Conservation (phyloP, 176 grass and related monocot genomes). For the Oryza nivara region DNA sequence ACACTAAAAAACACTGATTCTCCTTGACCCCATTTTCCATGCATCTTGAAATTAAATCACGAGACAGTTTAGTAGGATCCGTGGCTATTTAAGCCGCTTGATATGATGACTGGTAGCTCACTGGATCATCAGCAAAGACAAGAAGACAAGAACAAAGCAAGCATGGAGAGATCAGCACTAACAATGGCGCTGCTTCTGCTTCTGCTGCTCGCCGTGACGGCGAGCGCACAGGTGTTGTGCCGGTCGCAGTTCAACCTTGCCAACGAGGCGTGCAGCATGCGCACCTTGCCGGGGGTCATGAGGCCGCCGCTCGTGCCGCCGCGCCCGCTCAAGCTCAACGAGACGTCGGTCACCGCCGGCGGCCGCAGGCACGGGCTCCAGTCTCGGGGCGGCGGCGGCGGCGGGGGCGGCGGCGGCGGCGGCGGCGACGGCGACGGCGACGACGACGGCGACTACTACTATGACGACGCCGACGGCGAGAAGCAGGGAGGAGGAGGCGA, state of each 20-base stretch:
- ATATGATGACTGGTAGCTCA: background rate
- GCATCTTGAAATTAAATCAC: background rate
- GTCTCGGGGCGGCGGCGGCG: too few species aligned
- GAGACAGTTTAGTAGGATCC: background rate
- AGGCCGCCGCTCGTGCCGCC: conserved; percentile 34
- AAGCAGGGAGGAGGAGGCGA: background rate
- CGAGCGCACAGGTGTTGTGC: conserved; percentile 53
- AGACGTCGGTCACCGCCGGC: background rate
- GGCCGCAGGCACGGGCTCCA: background rate
- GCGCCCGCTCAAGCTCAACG: conserved; percentile 39
- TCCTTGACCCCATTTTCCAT: too few species aligned
- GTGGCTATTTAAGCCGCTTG: background rate
- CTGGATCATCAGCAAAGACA: background rate
- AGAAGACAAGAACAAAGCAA: background rate
- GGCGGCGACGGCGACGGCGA: too few species aligned
- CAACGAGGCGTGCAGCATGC: conserved; percentile 59
- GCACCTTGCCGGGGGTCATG: conserved; percentile 1
- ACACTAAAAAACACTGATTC: too few species aligned
- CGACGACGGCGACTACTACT: background rate
- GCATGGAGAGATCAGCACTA: background rate
- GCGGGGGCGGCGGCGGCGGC: too few species aligned
- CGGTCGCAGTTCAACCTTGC: conserved; percentile 66
- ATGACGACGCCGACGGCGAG: background rate
- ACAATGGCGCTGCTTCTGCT: background rate
- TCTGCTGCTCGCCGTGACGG: background rate